A percentile compares a stretch with the other conserved stretches of the same genome.
phyloP scores from a whole-genome alignment of 257 asterid species.

The Solanum chiquidenum region DNA sequence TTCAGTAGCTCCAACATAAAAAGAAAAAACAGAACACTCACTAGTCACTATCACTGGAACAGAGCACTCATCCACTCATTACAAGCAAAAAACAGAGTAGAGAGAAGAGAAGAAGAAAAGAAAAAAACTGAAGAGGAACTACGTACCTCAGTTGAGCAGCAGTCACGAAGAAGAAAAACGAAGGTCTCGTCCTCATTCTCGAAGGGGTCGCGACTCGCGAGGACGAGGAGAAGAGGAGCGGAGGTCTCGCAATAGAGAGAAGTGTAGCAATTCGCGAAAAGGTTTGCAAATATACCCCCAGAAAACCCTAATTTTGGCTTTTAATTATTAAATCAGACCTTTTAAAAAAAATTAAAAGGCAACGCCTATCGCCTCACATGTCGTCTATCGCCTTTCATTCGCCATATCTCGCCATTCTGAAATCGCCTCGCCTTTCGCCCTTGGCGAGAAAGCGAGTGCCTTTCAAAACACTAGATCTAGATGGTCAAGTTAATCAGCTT shows the following conservation, averaged over 20 bases:
- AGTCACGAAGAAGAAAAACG: background rate
- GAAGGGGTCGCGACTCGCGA: background rate
- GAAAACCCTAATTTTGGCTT: background rate
- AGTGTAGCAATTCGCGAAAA: background rate
- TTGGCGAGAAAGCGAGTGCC: background rate
- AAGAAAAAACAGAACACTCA: background rate
- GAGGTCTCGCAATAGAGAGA: too few relatives aligned
- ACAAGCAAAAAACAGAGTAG: background rate
- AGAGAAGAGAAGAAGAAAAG: background rate
- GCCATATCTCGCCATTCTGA: background rate
- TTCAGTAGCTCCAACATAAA: background rate
- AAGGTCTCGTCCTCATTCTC: background rate
- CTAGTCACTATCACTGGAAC: background rate
- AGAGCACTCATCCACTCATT: background rate
- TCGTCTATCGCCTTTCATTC: background rate
- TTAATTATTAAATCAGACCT: background rate
- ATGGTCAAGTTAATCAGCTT: background rate
- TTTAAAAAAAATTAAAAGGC: background rate
- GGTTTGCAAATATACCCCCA: background rate
- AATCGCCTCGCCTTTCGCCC: background rate
- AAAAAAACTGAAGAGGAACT: background rate
- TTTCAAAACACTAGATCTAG: background rate
- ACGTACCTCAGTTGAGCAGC: background rate
- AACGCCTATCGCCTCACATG: background rate
- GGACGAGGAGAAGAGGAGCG: too few relatives aligned